These are phyloP conservation scores for Casuarina equisetifolia DNA, from an alignment of 306 rosid species.

Conservation along the genomic window DNA sequence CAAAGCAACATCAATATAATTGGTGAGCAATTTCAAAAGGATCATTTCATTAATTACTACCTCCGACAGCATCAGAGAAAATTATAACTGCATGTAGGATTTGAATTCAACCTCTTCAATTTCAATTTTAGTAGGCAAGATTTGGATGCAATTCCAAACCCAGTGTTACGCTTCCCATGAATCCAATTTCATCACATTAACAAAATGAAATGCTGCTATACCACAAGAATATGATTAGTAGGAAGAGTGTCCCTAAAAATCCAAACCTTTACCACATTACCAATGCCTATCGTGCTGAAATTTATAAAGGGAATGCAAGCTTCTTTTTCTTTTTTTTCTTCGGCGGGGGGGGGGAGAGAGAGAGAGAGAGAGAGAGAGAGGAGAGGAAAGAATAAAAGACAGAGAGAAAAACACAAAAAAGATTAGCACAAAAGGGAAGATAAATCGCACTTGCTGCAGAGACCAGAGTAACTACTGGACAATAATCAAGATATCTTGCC, in stretches of 20 bases:
- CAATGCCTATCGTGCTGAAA: not conserved
- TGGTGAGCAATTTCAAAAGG: not conserved
- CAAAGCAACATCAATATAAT: constrained; percentile 18
- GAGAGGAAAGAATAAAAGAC: not conserved
- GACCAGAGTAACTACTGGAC: not conserved
- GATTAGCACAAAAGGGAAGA: not conserved
- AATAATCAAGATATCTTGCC: not conserved
- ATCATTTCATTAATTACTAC: not conserved
- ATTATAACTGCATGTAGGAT: not conserved
- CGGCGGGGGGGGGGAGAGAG: no score
- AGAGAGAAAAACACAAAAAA: not conserved
- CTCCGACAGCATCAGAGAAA: not conserved
- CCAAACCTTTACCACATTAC: not conserved
- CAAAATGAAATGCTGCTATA: not conserved
- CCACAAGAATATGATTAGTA: not conserved
- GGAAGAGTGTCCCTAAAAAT: not conserved
- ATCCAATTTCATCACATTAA: not conserved
- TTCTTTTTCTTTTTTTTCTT: no score
- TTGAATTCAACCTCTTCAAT: not conserved
- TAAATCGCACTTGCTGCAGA: not conserved
- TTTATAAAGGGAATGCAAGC: not conserved
- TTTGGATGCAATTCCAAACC: not conserved
- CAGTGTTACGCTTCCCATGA: not conserved
- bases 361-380: not conserved
- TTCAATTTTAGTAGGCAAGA: not conserved